Conservation (phyloP, 2,329 filamentous ascomycete genomes). For the Cadophora sp. region DNA sequence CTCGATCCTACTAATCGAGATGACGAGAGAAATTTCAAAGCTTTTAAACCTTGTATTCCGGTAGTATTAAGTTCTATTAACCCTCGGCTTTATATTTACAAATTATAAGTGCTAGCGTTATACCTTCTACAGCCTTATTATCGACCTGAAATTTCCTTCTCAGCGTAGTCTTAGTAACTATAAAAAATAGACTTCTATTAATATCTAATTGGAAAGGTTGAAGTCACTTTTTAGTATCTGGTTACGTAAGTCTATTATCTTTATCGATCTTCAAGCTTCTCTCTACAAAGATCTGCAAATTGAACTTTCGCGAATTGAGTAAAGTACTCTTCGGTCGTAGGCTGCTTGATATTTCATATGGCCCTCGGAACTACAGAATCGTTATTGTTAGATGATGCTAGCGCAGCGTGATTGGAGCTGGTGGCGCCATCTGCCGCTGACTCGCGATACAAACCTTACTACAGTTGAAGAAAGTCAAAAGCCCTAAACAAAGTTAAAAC, state of each 20-base stretch:
- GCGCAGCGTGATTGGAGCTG: not conserved
- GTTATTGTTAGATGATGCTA: not conserved
- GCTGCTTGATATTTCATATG: constrained; percentile 1
- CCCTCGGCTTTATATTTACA: not conserved
- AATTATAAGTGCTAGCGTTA: not conserved
- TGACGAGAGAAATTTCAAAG: not conserved
- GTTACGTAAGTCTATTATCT: not conserved
- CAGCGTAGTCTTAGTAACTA: not conserved
- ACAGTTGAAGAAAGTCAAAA: not conserved
- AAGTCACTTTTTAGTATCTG: not conserved
- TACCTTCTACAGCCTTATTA: not conserved
- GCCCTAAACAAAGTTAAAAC: not conserved
- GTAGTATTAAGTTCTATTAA: not conserved
- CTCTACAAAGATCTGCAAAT: not conserved
- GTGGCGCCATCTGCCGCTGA: not conserved
- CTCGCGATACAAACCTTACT: not conserved
- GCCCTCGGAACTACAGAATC: constrained; percentile 3
- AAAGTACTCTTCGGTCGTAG: constrained; percentile 7
- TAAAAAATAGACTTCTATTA: not conserved
- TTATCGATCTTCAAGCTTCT: not conserved
- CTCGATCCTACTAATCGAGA: not conserved
- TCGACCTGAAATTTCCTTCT: constrained; percentile 1
- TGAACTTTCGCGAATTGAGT: not conserved
- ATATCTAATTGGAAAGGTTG: not conserved
- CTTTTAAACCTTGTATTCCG: not conserved